phyloP scores from a whole-genome alignment of 352 stramenopile genomes.

The Thalassiosira livingstoniorum region DNA sequence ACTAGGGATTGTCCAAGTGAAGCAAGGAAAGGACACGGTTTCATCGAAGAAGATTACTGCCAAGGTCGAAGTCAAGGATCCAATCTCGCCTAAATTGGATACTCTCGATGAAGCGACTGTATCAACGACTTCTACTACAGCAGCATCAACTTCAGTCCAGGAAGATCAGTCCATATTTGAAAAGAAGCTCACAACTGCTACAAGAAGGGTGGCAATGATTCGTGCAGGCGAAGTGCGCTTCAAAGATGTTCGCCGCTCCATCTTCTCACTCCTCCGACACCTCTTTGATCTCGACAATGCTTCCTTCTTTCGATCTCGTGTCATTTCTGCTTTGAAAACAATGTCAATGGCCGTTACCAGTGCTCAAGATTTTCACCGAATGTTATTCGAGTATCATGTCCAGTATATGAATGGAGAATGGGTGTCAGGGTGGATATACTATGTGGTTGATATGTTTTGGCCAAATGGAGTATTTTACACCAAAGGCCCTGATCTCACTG shows the following conservation, averaged over 20 bases:
- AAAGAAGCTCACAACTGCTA: slow-evolving; percentile 44
- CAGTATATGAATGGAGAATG: slow-evolving; percentile 79
- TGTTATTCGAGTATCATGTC: slow-evolving; percentile 78
- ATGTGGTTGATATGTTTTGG: slow-evolving; percentile 80
- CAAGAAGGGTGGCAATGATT: slow-evolving; percentile 61
- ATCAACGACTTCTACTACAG: slow-evolving; percentile 25
- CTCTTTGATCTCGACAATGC: slow-evolving; percentile 86
- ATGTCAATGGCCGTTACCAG: slow-evolving; percentile 82
- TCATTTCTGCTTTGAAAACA: slow-evolving; percentile 84
- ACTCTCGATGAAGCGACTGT: slow-evolving; percentile 34
- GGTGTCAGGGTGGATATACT: slow-evolving; percentile 73
- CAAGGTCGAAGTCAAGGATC: slow-evolving; percentile 16
- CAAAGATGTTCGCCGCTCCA: slow-evolving; percentile 72
- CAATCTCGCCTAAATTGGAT: slow-evolving; percentile 20
- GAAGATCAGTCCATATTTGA: slow-evolving; percentile 9
- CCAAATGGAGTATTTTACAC: slow-evolving; percentile 82
- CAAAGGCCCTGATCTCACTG: slow-evolving; percentile 53
- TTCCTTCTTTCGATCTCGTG: slow-evolving; percentile 80
- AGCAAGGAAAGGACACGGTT: slow-evolving; percentile 40
- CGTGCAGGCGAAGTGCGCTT: slow-evolving; percentile 80
- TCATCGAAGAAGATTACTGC: background rate
- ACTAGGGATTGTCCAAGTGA: slow-evolving; percentile 59
- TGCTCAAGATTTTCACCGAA: slow-evolving; percentile 76
- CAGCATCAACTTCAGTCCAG: slow-evolving; percentile 18
- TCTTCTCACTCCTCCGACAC: slow-evolving; percentile 79